Conservation (phyloP, 352 stramenopile species). For the Phytophthora syringae region DNA sequence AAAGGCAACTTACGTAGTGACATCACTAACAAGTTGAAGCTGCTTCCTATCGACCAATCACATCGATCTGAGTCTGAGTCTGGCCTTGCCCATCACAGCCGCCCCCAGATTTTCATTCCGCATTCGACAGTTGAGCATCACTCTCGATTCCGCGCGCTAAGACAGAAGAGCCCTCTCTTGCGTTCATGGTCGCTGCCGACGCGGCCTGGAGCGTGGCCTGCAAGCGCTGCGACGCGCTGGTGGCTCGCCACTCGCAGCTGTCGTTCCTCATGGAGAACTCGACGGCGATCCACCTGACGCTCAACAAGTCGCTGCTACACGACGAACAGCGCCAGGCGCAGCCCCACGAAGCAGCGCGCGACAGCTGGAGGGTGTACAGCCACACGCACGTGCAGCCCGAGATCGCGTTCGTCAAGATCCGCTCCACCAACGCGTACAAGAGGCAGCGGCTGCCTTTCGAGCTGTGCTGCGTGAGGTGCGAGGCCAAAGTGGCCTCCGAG, state of each 20-base stretch:
- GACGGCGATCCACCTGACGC: slow-evolving; percentile 51
- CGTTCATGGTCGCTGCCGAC: slow-evolving; percentile 19
- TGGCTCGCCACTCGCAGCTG: slow-evolving; percentile 49
- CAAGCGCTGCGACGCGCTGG: slow-evolving; percentile 31
- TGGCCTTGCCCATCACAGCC: slow-evolving; percentile 3
- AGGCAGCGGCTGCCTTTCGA: slow-evolving; percentile 54
- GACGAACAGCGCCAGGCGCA: slow-evolving; percentile 37
- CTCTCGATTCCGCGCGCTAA: slow-evolving; percentile 7
- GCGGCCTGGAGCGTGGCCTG: slow-evolving; percentile 42
- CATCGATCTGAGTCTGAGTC: not conserved
- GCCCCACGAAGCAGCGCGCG: slow-evolving; percentile 17
- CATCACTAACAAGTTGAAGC: slow-evolving; percentile 27
- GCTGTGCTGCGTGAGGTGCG: slow-evolving; percentile 55
- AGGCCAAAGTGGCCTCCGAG: slow-evolving; percentile 56
- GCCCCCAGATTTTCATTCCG: not conserved
- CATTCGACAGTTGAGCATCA: not conserved
- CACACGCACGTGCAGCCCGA: slow-evolving; percentile 32
- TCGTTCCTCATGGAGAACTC: slow-evolving; percentile 61
- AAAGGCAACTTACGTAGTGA: not conserved
- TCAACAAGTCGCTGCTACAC: slow-evolving; percentile 44
- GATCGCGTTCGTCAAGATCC: slow-evolving; percentile 57
- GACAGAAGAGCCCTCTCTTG: not conserved
- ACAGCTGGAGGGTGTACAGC: slow-evolving; percentile 45
- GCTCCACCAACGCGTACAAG: slow-evolving; percentile 48
- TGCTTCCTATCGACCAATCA: slow-evolving; percentile 25